phyloP scores from a whole-genome alignment of 306 rosid species.

The Canavalia gladiata region DNA sequence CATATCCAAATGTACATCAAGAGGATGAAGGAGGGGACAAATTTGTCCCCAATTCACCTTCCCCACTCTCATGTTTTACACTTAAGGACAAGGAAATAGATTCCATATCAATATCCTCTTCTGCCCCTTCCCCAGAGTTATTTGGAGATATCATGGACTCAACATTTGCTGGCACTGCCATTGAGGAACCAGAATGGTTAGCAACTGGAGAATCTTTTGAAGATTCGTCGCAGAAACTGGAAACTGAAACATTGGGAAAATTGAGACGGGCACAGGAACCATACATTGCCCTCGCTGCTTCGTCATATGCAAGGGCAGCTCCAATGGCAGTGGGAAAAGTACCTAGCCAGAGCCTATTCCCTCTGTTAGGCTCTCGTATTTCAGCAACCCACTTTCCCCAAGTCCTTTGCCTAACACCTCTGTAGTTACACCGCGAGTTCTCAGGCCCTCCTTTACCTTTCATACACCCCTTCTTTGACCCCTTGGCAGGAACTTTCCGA shows the following conservation, averaged over 20 bases:
- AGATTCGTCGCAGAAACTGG: constrained; percentile 58
- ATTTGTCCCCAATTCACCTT: constrained; percentile 51
- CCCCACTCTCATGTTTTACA: constrained; percentile 54
- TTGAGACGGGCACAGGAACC: constrained; percentile 80
- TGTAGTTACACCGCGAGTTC: constrained; percentile 81
- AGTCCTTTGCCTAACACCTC: constrained; percentile 95
- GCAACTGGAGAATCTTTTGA: constrained; percentile 49
- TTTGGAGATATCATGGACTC: constrained; percentile 58
- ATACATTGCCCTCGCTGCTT: constrained; percentile 89
- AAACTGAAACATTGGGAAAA: constrained; percentile 71
- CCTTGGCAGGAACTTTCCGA: constrained; percentile 84
- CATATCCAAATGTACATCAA: constrained; percentile 54
- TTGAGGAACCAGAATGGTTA: constrained; percentile 38
- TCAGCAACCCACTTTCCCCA: constrained; percentile 98
- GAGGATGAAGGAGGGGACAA: constrained; percentile 34
- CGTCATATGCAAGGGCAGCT: constrained; percentile 90
- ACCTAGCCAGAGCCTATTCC: constrained; percentile 86
- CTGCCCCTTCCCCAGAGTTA: constrained; percentile 52
- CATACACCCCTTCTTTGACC: constrained; percentile 93
- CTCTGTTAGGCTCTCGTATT: constrained; percentile 82
- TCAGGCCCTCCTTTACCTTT: constrained; percentile 97
- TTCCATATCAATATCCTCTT: constrained; percentile 49
- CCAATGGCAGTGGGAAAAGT: constrained; percentile 79
- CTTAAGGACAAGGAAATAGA: constrained; percentile 48
- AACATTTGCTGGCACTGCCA: constrained; percentile 46